These are phyloP conservation scores for Trametes sanguinea DNA, from an alignment of 768 basidiomycete species.

Conservation along the genomic window DNA sequence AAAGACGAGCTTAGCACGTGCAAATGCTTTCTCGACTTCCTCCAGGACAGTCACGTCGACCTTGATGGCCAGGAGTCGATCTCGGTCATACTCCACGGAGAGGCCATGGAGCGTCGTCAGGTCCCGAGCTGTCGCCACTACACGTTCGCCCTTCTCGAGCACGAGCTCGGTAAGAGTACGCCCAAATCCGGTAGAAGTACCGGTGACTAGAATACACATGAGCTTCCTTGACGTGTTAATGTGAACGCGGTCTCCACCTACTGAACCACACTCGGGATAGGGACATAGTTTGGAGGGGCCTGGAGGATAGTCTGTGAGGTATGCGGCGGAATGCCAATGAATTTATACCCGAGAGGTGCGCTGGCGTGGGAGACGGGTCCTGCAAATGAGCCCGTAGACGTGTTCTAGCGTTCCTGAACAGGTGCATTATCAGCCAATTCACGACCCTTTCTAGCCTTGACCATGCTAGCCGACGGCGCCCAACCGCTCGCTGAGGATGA, in stretches of 20 bases:
- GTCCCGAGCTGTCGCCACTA: slow-evolving; percentile 29
- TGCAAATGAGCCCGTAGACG: neutral
- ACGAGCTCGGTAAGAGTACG: slow-evolving; percentile 25
- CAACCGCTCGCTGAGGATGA: too few relatives aligned
- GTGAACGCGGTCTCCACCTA: slow-evolving; percentile 2
- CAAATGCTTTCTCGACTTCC: slow-evolving; percentile 24
- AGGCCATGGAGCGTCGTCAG: slow-evolving; percentile 29
- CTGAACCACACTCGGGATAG: slow-evolving; percentile 23
- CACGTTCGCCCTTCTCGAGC: slow-evolving; percentile 28
- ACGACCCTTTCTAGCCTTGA: too few relatives aligned
- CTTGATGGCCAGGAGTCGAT: slow-evolving; percentile 25
- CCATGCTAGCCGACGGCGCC: too few relatives aligned
- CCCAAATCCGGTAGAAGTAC: slow-evolving; percentile 31
- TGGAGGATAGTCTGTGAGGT: neutral
- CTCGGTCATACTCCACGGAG: slow-evolving; percentile 8
- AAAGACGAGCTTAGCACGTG: slow-evolving; percentile 16
- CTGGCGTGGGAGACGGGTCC: neutral
- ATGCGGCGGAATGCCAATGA: neutral
- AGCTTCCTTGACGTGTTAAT: neutral
- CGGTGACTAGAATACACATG: slow-evolving; percentile 25
- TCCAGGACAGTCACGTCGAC: slow-evolving; percentile 26
- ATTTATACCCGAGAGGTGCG: too few relatives aligned
- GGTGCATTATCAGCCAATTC: too few relatives aligned
- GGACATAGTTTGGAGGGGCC: neutral
- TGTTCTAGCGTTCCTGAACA: too few relatives aligned